Conservation (phyloP, 228 moss, liverwort and hornwort species). For the Sphagnum magellanicum region DNA sequence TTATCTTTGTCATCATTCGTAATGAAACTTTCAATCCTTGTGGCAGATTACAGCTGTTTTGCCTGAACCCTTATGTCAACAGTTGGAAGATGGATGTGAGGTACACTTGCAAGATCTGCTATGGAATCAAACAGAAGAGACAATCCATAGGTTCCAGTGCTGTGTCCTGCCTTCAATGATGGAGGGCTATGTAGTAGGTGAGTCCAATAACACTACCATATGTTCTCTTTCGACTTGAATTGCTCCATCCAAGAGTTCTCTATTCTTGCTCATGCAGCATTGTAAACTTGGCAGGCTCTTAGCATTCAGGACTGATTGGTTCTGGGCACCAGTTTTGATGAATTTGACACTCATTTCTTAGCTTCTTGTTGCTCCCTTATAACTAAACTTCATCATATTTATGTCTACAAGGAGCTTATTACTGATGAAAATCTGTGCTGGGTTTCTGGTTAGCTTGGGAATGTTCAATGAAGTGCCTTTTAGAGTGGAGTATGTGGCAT, state of each 20-base stretch:
- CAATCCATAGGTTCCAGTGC: not conserved
- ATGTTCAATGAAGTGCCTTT: too few relatives aligned
- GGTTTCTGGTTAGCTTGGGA: too few relatives aligned
- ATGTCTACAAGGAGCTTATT: too few relatives aligned
- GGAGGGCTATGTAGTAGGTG: constrained; percentile 7
- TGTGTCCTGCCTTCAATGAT: constrained; percentile 4
- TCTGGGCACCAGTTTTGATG: not conserved
- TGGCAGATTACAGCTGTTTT: constrained; percentile 3
- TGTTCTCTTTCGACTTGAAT: too few relatives aligned
- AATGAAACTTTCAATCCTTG: not conserved
- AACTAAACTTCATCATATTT: too few relatives aligned
- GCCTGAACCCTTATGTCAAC: not conserved
- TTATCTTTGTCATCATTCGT: too few relatives aligned
- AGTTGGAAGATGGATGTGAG: constrained; percentile 6
- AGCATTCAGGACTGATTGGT: not conserved
- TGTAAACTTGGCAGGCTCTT: too few relatives aligned
- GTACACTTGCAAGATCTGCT: not conserved
- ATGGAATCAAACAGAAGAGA: constrained; percentile 1
- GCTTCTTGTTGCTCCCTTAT: not conserved
- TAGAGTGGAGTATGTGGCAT: too few relatives aligned
- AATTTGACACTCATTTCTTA: not conserved
- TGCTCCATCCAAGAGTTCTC: too few relatives aligned
- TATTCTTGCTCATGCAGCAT: too few relatives aligned
- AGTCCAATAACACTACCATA: not conserved
- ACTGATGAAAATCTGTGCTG: too few relatives aligned